Evolutionary conservation across 192 early-diverging fungal species (phyloP).

Genomic region (Backusella liffmaniae): DNA sequence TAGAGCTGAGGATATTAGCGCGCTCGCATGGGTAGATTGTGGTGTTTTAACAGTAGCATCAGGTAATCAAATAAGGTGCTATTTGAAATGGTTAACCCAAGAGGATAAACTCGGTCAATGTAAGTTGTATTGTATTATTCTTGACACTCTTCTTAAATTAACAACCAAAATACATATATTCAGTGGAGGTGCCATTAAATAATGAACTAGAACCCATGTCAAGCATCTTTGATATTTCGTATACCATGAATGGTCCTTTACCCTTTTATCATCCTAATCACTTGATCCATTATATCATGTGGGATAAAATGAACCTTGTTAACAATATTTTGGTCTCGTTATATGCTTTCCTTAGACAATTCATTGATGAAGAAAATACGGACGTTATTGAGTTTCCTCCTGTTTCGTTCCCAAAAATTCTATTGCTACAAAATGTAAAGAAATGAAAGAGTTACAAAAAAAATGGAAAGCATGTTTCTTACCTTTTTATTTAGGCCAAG

Average conservation of each 20-base stretch:
- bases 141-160: not conserved
- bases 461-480: not conserved
- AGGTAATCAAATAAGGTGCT: conserved; percentile 52
- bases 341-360: conserved; percentile 47
- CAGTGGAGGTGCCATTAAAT: conserved; percentile 12
- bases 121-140: not conserved
- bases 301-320: conserved; percentile 72
- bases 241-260: conserved; percentile 57
- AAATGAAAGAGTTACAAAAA: not conserved
- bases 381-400: conserved; percentile 53
- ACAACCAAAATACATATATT: not conserved
- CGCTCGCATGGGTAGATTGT: conserved; percentile 51
- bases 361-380: conserved; percentile 39
- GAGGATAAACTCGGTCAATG: conserved; percentile 43
- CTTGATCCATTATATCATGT: conserved; percentile 68
- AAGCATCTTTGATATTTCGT: conserved; percentile 53
- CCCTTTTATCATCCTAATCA: conserved; percentile 74
- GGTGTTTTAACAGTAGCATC: conserved; percentile 61
- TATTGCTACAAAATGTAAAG: conserved; percentile 50
- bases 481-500: not conserved
- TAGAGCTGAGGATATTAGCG: conserved; percentile 41
- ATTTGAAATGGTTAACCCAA: conserved; percentile 63
- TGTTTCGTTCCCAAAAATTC: conserved; percentile 60
- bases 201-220: conserved; percentile 34
- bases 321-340: conserved; percentile 61